These are phyloP conservation scores for Leishmania amazonensis DNA, from an alignment of 208 protist genomes.

Conservation along the genomic window DNA sequence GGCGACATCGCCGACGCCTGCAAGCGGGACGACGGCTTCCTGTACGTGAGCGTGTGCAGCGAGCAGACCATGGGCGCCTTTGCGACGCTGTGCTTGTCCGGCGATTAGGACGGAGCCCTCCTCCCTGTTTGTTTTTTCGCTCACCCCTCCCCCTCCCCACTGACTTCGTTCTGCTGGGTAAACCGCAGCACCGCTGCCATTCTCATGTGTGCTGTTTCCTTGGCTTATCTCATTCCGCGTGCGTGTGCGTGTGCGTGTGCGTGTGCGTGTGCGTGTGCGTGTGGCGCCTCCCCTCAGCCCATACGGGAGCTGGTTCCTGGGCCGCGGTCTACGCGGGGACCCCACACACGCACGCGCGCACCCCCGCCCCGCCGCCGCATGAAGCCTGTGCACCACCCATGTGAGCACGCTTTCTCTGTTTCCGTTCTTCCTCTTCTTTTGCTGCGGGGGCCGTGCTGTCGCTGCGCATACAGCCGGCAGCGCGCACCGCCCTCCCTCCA, in stretches of 20 bases:
- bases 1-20: constrained; percentile 14
- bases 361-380: too few relatives aligned
- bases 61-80: background rate
- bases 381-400: background rate
- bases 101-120: background rate
- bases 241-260: too few relatives aligned
- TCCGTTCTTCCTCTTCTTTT: background rate
- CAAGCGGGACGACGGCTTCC: constrained; percentile 17
- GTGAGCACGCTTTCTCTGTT: background rate
- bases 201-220: background rate
- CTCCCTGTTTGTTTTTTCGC: background rate
- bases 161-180: background rate
- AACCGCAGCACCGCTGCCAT: background rate
- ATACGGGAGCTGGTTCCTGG: too few relatives aligned
- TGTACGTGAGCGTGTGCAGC: constrained; percentile 15
- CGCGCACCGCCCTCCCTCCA: background rate
- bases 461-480: background rate
- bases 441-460: background rate
- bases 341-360: background rate
- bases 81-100: background rate
- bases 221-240: background rate
- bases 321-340: background rate
- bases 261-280: background rate
- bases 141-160: background rate
- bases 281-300: background rate